These are phyloP conservation scores for Aureobasidium sp. DNA, from an alignment of 2,329 filamentous ascomycete species.

Conservation along the genomic window DNA sequence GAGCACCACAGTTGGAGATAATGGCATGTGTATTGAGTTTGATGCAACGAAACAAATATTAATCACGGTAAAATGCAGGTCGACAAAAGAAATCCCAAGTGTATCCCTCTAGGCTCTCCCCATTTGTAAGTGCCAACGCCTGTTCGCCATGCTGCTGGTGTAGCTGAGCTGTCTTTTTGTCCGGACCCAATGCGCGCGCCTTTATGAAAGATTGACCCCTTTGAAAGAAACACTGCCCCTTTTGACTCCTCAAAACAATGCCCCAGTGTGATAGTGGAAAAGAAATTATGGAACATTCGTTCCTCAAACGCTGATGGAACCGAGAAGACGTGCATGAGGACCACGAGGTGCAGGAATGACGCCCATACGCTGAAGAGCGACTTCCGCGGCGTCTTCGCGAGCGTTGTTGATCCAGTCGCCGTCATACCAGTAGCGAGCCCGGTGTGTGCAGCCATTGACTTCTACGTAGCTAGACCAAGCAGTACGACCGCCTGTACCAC, in stretches of 20 bases:
- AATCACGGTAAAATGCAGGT: not conserved
- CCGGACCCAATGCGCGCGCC: conserved; percentile 10
- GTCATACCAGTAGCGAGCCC: conserved; percentile 87
- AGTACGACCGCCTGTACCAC: conserved; percentile 66
- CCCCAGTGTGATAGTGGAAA: not conserved
- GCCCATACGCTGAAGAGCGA: conserved; percentile 52
- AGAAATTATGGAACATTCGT: not conserved
- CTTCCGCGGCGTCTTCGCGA: conserved; percentile 83
- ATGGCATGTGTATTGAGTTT: too few species aligned
- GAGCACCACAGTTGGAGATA: too few species aligned
- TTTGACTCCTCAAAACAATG: conserved; percentile 6
- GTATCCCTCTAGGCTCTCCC: conserved; percentile 1
- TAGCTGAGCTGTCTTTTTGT: conserved; percentile 9
- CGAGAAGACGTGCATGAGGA: conserved; percentile 1
- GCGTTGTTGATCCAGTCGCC: conserved; percentile 82
- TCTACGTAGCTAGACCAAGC: conserved; percentile 80
- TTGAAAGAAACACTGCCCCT: not conserved
- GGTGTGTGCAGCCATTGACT: conserved; percentile 57
- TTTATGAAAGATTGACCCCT: conserved; percentile 10
- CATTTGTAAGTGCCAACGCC: conserved; percentile 4
- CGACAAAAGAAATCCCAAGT: conserved; percentile 9
- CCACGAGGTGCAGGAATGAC: conserved; percentile 13
- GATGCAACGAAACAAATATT: not conserved
- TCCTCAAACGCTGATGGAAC: conserved; percentile 7
- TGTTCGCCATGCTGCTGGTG: conserved; percentile 15